phyloP scores from a whole-genome alignment of 2,329 filamentous ascomycete genomes.

The Xylaria digitata region DNA sequence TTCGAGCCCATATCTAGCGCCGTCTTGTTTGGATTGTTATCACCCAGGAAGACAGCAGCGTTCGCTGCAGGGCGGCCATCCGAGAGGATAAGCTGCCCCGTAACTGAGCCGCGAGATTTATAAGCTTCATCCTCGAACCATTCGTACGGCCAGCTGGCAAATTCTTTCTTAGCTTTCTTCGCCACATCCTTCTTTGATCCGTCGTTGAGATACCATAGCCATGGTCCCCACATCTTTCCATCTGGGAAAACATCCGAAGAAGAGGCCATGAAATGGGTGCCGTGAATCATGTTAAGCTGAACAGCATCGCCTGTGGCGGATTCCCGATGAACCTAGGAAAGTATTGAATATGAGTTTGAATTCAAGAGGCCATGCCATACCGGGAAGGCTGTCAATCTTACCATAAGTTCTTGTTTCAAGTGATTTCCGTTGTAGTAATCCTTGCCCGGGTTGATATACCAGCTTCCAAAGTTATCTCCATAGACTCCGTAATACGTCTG shows the following conservation, averaged over 20 bases:
- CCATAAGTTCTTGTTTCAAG: slow-evolving; percentile 64
- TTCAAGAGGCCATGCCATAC: neutral
- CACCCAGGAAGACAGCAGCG: slow-evolving; percentile 63
- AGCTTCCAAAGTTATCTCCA: slow-evolving; percentile 60
- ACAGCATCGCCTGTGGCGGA: slow-evolving; percentile 62
- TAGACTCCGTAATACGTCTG: slow-evolving; percentile 63
- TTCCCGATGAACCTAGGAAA: slow-evolving; percentile 57
- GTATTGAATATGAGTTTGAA: neutral
- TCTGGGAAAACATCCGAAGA: slow-evolving; percentile 52
- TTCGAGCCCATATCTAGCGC: slow-evolving; percentile 60
- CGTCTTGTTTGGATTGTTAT: slow-evolving; percentile 57
- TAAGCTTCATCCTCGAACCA: slow-evolving; percentile 61
- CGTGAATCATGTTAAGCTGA: slow-evolving; percentile 66
- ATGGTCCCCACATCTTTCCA: slow-evolving; percentile 58
- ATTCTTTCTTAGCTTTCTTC: slow-evolving; percentile 54
- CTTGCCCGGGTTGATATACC: slow-evolving; percentile 63
- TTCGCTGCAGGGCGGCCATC: slow-evolving; percentile 60
- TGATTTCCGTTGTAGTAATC: slow-evolving; percentile 65
- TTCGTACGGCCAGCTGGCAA: slow-evolving; percentile 59
- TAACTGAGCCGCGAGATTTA: slow-evolving; percentile 60
- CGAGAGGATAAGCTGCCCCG: slow-evolving; percentile 57
- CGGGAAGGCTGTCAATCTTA: slow-evolving; percentile 16
- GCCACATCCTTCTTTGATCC: slow-evolving; percentile 58
- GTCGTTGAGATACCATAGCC: slow-evolving; percentile 61
- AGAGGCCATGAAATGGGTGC: slow-evolving; percentile 58